phyloP scores from a whole-genome alignment of 2,329 filamentous ascomycete genomes.

The Aspergillus tamarii region DNA sequence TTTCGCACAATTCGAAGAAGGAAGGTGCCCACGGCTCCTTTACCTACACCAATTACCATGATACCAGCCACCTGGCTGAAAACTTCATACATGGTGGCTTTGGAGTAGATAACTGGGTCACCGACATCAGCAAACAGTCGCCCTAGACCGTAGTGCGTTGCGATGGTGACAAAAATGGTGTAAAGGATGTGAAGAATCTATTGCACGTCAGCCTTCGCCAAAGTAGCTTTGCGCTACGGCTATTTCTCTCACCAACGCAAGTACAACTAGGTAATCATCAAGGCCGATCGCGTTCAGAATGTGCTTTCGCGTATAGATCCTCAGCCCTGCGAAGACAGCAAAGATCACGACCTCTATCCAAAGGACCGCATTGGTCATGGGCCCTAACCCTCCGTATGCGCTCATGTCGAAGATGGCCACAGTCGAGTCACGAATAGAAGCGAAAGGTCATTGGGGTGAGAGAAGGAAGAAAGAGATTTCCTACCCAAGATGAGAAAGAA shows the following conservation, averaged over 20 bases:
- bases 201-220: neutral
- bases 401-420: constrained; percentile 16
- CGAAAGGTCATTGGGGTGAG: constrained; percentile 1
- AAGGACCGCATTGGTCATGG: constrained; percentile 28
- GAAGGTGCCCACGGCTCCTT: constrained; percentile 24
- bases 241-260: neutral
- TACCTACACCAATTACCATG: constrained; percentile 28
- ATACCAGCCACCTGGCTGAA: constrained; percentile 28
- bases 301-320: constrained; percentile 2
- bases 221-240: neutral
- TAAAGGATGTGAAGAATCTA: neutral
- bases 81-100: constrained; percentile 27
- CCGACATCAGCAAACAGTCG: constrained; percentile 18
- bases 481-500: neutral
- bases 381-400: constrained; percentile 25
- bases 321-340: constrained; percentile 21
- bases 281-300: neutral
- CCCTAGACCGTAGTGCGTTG: neutral
- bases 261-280: neutral
- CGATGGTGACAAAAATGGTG: neutral
- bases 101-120: constrained; percentile 21
- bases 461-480: neutral
- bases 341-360: constrained; percentile 23
- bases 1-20: constrained; percentile 16
- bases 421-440: neutral